These are phyloP conservation scores for Candida krabiensis DNA, from an alignment of 805 yeast species.

Conservation along the genomic window DNA sequence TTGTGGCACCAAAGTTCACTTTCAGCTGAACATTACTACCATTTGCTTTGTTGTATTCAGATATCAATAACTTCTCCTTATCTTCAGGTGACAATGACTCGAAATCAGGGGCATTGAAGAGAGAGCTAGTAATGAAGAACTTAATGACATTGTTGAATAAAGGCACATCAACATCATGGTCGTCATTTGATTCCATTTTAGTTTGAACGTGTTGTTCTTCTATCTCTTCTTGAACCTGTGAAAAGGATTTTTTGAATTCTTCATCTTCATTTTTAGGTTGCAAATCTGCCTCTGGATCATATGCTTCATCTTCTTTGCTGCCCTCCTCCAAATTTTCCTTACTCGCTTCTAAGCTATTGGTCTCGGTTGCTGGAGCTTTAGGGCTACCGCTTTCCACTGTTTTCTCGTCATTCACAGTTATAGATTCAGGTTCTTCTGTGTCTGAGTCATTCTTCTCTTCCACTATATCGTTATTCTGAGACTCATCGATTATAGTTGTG, in stretches of 20 bases:
- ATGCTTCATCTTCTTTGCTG: conserved; percentile 12
- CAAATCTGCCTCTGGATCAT: conserved; percentile 15
- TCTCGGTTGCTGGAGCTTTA: neutral
- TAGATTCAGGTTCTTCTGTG: conserved; percentile 1
- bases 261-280: conserved; percentile 11
- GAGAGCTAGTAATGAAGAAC: conserved; percentile 29
- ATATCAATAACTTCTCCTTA: conserved; percentile 35
- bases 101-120: conserved; percentile 37
- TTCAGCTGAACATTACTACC: conserved; percentile 22
- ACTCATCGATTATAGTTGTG: neutral
- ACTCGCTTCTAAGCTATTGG: neutral
- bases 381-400: conserved; percentile 1
- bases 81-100: conserved; percentile 33
- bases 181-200: conserved; percentile 10
- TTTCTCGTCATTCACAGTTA: conserved; percentile 1
- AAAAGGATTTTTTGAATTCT: conserved; percentile 8
- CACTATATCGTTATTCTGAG: neutral
- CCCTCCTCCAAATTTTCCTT: conserved; percentile 4
- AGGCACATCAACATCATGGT: conserved; percentile 37
- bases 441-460: conserved; percentile 2
- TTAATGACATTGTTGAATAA: conserved; percentile 34
- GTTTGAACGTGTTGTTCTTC: conserved; percentile 8
- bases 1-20: conserved; percentile 33
- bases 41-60: conserved; percentile 33
- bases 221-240: conserved; percentile 5